Percentiles rank a stretch among this genome's conserved stretches.
phyloP scores from a whole-genome alignment of 2,329 filamentous ascomycete species.

The Coniochaeta hoffmannii region DNA sequence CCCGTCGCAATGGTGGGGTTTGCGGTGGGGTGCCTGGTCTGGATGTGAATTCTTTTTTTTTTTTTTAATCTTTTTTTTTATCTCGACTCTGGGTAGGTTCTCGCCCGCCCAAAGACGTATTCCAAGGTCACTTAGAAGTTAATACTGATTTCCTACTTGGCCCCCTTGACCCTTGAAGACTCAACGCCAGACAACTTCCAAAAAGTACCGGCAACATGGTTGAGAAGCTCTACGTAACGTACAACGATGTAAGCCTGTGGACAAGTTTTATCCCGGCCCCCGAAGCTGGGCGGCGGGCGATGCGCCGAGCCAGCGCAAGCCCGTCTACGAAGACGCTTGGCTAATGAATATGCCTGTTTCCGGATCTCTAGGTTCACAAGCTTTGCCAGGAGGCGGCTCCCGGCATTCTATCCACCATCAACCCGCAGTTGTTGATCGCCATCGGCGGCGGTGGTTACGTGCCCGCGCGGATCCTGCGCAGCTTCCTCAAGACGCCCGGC shows the following conservation, averaged over 20 bases:
- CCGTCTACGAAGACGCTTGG: not conserved
- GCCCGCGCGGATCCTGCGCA: conserved; percentile 90
- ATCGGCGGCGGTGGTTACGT: conserved; percentile 98
- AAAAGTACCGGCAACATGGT: conserved; percentile 51
- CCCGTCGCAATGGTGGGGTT: not conserved
- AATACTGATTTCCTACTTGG: no score
- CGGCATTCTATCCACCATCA: conserved; percentile 74
- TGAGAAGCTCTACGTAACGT: conserved; percentile 83
- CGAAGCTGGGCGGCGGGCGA: not conserved
- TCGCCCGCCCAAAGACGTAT: not conserved
- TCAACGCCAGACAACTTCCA: not conserved
- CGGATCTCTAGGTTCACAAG: conserved; percentile 72
- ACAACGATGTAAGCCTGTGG: conserved; percentile 71
- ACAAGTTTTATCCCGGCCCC: not conserved
- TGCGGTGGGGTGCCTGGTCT: not conserved
- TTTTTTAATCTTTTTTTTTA: not conserved
- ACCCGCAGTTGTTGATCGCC: conserved; percentile 95
- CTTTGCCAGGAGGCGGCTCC: conserved; percentile 83
- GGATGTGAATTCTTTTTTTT: not conserved
- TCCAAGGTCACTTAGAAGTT: not conserved
- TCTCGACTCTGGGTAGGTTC: not conserved
- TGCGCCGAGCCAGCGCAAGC: not conserved
- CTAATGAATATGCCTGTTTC: conserved; percentile 11
- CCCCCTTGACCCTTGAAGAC: not conserved
- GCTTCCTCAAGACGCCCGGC: conserved; percentile 87